Base-by-base conservation (phyloP, 2,329 filamentous ascomycete genomes). In the Remersonia thermophila region DNA sequence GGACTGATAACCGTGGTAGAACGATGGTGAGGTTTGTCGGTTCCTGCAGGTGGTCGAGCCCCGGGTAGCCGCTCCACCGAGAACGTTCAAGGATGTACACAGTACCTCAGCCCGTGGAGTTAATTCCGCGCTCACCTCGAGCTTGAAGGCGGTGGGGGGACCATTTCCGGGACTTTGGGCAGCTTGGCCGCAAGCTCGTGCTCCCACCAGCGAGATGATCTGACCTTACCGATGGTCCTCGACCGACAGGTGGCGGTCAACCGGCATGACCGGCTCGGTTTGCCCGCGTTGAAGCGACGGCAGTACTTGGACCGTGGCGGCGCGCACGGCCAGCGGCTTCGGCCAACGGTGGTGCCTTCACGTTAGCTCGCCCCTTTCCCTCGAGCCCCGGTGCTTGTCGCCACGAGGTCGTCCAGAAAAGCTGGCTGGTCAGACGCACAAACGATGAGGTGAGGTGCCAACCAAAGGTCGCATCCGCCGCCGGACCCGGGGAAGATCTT, bases 401-500 rank as follows among this genome's bases (percentile, higher is more conserved):
- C 20, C 20, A 23, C 32, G 34, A 36, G 28, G 29, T 30, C 34
- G 27, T 26, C 27, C 27, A 34, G 14, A 35, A 18, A 14, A 34
- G 30, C 18, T 7, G 14, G 28, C 39, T 36, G 36, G 32, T 27
- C 32, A 33, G 37, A 27, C 36, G 42, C 41, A 38, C 23, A 35
- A 35, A 29, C 42, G 43, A 41, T 41, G 41, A 36, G 38, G 35
- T 35, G 44, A 35, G 32, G 38, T 23, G 20, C 20, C 20, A 40
- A 33, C 23, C 36, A 20, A 35, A 48, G 38, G 47, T 48, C 39
- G 35, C 44, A 47, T 42, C 41, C 35, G 41, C 35, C 14, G 20
- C n/a, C 15, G 30, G 20, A 9, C 35, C 36, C 36, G 42, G 44
- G 39, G 40, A 47, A 48, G 50, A 52, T 52, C 49, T 49, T 41